Base-by-base conservation (phyloP, 2,329 filamentous ascomycete species). In the Fusarium setosum region DNA sequence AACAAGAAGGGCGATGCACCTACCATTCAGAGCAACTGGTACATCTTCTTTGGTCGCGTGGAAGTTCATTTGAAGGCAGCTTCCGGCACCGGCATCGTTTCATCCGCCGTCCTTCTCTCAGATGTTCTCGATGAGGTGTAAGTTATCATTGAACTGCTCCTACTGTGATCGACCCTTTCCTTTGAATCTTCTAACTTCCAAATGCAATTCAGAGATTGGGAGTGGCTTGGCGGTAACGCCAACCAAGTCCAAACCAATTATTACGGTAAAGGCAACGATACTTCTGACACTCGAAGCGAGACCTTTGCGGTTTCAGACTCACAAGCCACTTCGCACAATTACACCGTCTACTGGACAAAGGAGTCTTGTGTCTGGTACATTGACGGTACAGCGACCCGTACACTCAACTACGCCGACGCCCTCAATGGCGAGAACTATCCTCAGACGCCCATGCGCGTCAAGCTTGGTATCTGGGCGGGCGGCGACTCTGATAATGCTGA, bases 31-130 rank as follows among this genome's bases (percentile, higher is more conserved):
- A 84, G 84, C 17, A 84, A 90, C 66, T 93, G 90, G 85, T 94
- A 94, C 79, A 92, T 95, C 75, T 94, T 95, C 89, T 95, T 93
- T 70, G 92, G 92, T 38, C 87, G 87, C 65, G 87, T 93, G 59
- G 88, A 92, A 45, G 86, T 90, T 48, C 84, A 85, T 17, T 81
- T 94, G 78, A 90, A 92, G 76, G 86, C 91, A 10, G 90, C 92
- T 6, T 85, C 90, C 1, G 92, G 92, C 6, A 85, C 83, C 2
- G 92, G 92, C 20, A 92, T 95, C 62, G 90, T 95, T 58, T 93
- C 90, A 76, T 92, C 89, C 56, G 83, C 90, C 5, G 90, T 95
- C 8, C 77, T 95, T 59, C 88, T 93, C 75, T 94, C 91, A 0
- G 91, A 94, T 72, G 85, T 87, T 68, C 81, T 94, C n/a, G 92